Percentiles rank a stretch among this genome's conserved stretches.
These are phyloP conservation scores for Pezicula carpinea DNA, from an alignment of 2,329 filamentous ascomycete genomes.

Conservation along the genomic window DNA sequence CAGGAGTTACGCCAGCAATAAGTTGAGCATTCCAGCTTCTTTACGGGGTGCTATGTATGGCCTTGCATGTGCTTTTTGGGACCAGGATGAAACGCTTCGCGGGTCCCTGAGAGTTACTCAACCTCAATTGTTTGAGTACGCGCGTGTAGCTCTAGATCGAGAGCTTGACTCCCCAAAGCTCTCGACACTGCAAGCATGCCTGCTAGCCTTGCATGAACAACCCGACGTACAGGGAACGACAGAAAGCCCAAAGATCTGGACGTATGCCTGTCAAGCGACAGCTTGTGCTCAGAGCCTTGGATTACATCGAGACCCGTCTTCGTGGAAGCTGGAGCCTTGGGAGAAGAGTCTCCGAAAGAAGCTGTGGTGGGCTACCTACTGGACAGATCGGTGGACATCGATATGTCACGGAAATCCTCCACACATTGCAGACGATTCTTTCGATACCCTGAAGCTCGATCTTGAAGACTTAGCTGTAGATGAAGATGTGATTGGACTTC, in stretches of 20 bases:
- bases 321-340: slow-evolving; percentile 38
- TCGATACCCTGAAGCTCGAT: slow-evolving; percentile 33
- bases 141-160: slow-evolving; percentile 37
- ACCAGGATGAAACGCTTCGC: slow-evolving; percentile 28
- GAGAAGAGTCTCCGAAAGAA: slow-evolving; percentile 32
- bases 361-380: slow-evolving; percentile 41
- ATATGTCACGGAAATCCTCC: slow-evolving; percentile 43
- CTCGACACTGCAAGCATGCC: slow-evolving; percentile 40
- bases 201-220: slow-evolving; percentile 40
- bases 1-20: slow-evolving; percentile 32
- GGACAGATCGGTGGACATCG: slow-evolving; percentile 40
- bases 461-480: slow-evolving; percentile 40
- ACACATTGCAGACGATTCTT: slow-evolving; percentile 36
- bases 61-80: slow-evolving; percentile 39
- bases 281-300: slow-evolving; percentile 42
- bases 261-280: slow-evolving; percentile 37
- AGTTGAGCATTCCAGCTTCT: slow-evolving; percentile 37
- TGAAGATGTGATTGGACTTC: slow-evolving; percentile 35
- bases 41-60: slow-evolving; percentile 41
- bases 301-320: slow-evolving; percentile 37
- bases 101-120: slow-evolving; percentile 33
- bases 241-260: slow-evolving; percentile 42
- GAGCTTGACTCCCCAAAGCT: slow-evolving; percentile 44
- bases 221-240: slow-evolving; percentile 41
- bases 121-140: slow-evolving; percentile 37